phyloP scores from a whole-genome alignment of 345 rosid genomes.

The Mercurialis annua region DNA sequence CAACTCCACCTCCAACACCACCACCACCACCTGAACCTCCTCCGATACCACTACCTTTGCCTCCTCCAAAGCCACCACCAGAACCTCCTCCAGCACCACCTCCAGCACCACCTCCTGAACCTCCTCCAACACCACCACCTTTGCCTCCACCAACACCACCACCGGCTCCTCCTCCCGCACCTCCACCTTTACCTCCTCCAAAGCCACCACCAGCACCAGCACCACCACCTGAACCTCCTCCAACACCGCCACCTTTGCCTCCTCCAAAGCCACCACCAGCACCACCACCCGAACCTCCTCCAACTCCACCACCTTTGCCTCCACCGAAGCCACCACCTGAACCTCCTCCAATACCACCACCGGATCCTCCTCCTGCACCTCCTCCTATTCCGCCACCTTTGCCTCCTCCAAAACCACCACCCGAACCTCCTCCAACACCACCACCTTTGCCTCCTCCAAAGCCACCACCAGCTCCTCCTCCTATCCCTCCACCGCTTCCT shows the following conservation, averaged over 20 bases:
- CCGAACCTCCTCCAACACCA: constrained; percentile 14
- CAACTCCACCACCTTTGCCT: constrained; percentile 13
- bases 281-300: constrained; percentile 19
- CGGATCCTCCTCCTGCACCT: constrained; percentile 1
- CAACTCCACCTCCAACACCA: background rate
- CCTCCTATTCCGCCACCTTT: background rate
- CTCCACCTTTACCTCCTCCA: background rate
- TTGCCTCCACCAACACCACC: background rate
- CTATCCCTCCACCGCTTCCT: constrained; percentile 16
- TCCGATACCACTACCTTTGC: background rate
- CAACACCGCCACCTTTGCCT: constrained; percentile 25
- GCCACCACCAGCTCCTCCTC: constrained; percentile 5
- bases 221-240: background rate
- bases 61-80: constrained; percentile 6
- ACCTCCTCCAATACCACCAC: constrained; percentile 22
- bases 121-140: background rate
- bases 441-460: constrained; percentile 17
- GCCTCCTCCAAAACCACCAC: constrained; percentile 21
- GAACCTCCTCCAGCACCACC: background rate
- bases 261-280: constrained; percentile 3
- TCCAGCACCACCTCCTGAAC: background rate
- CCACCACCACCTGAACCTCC: background rate
- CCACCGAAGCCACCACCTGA: constrained; percentile 12
- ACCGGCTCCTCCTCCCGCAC: background rate
- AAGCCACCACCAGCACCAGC: background rate